Conservation (phyloP, 2,329 filamentous ascomycete genomes). For the Sporothrix globosa region DNA sequence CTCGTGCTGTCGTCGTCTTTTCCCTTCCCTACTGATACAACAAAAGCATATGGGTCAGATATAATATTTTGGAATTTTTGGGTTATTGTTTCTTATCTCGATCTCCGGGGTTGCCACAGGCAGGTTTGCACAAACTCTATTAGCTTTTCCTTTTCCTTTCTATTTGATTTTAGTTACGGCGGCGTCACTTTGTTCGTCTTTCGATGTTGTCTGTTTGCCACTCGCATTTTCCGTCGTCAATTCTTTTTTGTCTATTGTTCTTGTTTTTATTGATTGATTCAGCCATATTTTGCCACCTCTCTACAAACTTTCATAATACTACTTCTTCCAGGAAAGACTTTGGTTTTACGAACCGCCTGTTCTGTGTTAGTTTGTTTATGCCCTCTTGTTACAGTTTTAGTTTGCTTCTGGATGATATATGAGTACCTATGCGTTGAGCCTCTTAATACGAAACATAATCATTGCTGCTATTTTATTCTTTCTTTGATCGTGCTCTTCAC, state of each 20-base stretch:
- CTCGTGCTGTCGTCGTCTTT: neutral
- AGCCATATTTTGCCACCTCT: neutral
- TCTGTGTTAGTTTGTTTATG: neutral
- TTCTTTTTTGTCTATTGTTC: neutral
- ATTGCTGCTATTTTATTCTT: no score
- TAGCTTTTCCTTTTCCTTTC: constrained; percentile 14
- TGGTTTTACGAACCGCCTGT: neutral
- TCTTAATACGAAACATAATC: no score
- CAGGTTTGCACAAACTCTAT: constrained; percentile 22
- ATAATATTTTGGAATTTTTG: constrained; percentile 20
- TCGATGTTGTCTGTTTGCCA: neutral
- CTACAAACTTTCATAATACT: constrained; percentile 14
- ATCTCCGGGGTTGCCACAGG: constrained; percentile 11
- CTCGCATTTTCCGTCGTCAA: constrained; percentile 15
- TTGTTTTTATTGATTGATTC: neutral
- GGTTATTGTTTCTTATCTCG: neutral
- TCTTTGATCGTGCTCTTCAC: no score
- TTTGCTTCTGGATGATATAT: neutral
- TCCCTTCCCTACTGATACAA: neutral
- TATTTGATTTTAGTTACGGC: neutral
- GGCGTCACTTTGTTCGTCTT: constrained; percentile 7
- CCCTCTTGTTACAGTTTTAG: neutral
- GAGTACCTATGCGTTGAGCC: no score
- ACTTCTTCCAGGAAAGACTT: constrained; percentile 9
- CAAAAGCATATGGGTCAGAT: constrained; percentile 25